Conservation (phyloP, 805 yeast species). For the Zygoascus biomembranicola region DNA sequence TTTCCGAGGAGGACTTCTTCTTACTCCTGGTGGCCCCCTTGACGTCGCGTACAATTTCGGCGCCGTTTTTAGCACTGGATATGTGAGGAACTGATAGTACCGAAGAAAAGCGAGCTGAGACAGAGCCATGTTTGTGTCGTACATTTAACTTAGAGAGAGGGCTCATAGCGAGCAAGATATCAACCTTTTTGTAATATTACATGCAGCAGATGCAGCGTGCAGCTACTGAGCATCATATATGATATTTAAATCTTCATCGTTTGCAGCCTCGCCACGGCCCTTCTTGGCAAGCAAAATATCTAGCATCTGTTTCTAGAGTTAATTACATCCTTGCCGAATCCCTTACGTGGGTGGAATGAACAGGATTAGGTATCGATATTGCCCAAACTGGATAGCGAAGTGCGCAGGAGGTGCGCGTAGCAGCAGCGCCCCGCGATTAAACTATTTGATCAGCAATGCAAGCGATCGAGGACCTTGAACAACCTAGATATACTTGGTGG, state of each 20-base stretch:
- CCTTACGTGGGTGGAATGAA: background rate
- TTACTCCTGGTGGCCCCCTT: constrained; percentile 11
- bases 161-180: background rate
- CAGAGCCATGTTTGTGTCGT: background rate
- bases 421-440: background rate
- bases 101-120: background rate
- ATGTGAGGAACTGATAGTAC: background rate
- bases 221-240: too few species aligned
- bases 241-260: background rate
- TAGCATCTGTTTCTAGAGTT: background rate
- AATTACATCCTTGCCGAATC: background rate
- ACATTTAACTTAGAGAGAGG: background rate
- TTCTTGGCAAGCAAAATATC: background rate
- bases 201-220: too few species aligned
- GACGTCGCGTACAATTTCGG: background rate
- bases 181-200: too few species aligned
- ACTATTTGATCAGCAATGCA: background rate
- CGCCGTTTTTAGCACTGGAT: background rate
- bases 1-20: constrained; percentile 5
- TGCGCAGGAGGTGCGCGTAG: background rate
- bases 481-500: too few species aligned
- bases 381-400: background rate
- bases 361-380: background rate
- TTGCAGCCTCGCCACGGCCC: background rate
- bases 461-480: background rate